These are phyloP conservation scores for Sparassis latifolia DNA, from an alignment of 1,284 basidiomycete genomes.

Conservation along the genomic window DNA sequence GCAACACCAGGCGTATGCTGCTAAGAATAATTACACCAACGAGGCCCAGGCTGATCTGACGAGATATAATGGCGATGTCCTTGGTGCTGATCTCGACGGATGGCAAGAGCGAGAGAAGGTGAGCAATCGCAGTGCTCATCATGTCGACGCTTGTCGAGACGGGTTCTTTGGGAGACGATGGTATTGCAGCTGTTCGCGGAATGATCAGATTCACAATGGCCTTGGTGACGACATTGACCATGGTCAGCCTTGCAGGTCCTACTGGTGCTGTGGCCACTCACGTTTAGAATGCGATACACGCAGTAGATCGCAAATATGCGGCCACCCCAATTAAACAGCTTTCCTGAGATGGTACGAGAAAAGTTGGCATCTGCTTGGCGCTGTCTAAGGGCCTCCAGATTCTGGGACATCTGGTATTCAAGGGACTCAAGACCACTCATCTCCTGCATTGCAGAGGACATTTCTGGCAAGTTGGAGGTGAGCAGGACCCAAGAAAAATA, in stretches of 20 bases:
- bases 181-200: constrained; percentile 27
- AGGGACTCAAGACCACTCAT: constrained; percentile 58
- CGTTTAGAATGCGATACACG: constrained; percentile 54
- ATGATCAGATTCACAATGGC: constrained; percentile 41
- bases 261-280: constrained; percentile 28
- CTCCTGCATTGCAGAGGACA: constrained; percentile 39
- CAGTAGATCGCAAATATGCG: constrained; percentile 64
- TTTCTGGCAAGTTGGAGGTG: constrained; percentile 24
- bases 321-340: constrained; percentile 40
- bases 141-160: constrained; percentile 48
- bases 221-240: too few species aligned
- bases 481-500: constrained; percentile 8
- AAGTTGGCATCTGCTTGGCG: constrained; percentile 44
- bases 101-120: constrained; percentile 42
- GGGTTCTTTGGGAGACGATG: constrained; percentile 27
- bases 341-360: constrained; percentile 49
- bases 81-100: constrained; percentile 30
- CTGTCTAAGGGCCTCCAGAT: constrained; percentile 44
- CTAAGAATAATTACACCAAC: constrained; percentile 69
- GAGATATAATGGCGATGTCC: constrained; percentile 43
- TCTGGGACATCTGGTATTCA: constrained; percentile 61
- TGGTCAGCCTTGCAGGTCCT: too few species aligned
- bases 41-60: constrained; percentile 62
- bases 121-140: constrained; percentile 49
- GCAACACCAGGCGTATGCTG: constrained; percentile 60